A percentile compares a stretch with the other conserved stretches of the same genome.
These are phyloP conservation scores for Aspergillus ustus DNA, from an alignment of 2,329 filamentous ascomycete species.

Conservation along the genomic window DNA sequence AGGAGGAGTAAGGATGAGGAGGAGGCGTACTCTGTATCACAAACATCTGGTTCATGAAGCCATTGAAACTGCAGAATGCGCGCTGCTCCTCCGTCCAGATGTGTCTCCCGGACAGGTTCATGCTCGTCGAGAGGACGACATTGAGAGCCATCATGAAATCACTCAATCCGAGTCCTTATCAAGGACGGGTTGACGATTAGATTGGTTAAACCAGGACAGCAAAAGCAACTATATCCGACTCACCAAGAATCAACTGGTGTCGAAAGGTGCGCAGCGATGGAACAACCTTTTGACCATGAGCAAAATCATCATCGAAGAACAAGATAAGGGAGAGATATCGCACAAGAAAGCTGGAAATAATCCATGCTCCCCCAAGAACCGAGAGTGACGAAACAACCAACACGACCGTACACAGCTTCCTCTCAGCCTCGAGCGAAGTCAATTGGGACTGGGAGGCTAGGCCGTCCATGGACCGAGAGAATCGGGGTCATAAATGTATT, in stretches of 20 bases:
- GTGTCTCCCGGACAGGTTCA: constrained; percentile 8
- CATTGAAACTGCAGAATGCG: constrained; percentile 11
- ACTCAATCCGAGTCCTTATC: constrained; percentile 9
- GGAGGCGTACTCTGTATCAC: constrained; percentile 8
- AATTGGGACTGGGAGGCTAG: neutral
- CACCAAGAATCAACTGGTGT: constrained; percentile 14
- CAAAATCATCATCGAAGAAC: neutral
- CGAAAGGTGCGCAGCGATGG: constrained; percentile 15
- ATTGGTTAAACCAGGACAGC: neutral
- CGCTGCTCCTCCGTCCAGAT: constrained; percentile 1
- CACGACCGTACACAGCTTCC: neutral
- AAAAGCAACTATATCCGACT: neutral
- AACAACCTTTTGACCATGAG: constrained; percentile 7
- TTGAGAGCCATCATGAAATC: constrained; percentile 13
- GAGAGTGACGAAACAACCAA: constrained; percentile 7
- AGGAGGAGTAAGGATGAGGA: neutral
- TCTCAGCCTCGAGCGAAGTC: constrained; percentile 1
- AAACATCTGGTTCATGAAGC: constrained; percentile 13
- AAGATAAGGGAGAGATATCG: neutral
- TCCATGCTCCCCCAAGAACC: constrained; percentile 8
- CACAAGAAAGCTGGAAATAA: constrained; percentile 12
- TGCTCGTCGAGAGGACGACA: constrained; percentile 4
- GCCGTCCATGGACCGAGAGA: constrained; percentile 4
- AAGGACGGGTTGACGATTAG: too few relatives aligned
- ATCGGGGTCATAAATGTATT: neutral